Conservation (phyloP, 192 early-diverging fungal genomes). For the Backusella mclennaniae region DNA sequence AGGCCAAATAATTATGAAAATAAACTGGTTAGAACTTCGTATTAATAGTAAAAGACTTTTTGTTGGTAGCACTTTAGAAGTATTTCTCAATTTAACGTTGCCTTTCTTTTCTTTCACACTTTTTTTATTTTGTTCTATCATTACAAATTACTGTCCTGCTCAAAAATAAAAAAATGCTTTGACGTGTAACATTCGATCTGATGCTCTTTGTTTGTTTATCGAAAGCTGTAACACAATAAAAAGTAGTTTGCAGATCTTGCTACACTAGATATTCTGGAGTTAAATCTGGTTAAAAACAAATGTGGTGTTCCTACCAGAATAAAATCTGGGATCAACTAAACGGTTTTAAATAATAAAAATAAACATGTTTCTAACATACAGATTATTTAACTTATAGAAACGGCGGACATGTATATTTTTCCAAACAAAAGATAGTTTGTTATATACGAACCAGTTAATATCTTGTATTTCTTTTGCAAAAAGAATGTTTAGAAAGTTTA, state of each 20-base stretch:
- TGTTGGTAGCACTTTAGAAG: neutral
- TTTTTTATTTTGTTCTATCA: neutral
- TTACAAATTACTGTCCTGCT: neutral
- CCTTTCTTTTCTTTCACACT: neutral
- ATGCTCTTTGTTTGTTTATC: neutral
- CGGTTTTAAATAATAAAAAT: neutral
- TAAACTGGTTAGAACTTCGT: neutral
- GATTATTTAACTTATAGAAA: neutral
- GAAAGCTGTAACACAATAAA: neutral
- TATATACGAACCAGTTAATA: neutral
- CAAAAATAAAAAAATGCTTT: neutral
- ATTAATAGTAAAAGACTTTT: neutral
- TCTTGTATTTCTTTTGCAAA: neutral
- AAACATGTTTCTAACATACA: neutral
- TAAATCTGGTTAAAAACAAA: neutral
- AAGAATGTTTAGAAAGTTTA: neutral
- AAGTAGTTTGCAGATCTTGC: constrained; percentile 1
- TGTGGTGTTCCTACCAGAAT: neutral
- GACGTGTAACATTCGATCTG: neutral
- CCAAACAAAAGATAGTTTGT: neutral
- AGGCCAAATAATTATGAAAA: neutral
- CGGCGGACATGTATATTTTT: neutral
- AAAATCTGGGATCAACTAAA: neutral
- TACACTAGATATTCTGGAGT: neutral
- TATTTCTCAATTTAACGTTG: neutral